Percentiles rank a stretch among this genome's conserved stretches.
Evolutionary conservation across 2,329 filamentous ascomycete species (phyloP).

Genomic region (Calcarisporium arbuscula): DNA sequence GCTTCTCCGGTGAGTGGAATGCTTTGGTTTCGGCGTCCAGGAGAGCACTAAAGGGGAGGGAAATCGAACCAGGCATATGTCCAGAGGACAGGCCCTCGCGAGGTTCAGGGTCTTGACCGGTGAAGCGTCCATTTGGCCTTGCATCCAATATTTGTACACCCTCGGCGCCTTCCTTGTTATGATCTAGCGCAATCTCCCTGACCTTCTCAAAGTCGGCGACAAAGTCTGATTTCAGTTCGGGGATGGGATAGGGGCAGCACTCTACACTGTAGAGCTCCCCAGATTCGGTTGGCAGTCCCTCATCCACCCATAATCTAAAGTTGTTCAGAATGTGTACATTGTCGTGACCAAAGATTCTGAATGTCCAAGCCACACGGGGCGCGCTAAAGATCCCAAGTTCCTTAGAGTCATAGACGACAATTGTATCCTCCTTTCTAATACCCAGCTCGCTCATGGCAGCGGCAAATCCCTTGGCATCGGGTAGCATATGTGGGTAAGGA

Average conservation of each 20-base stretch:
- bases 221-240: conserved; percentile 52
- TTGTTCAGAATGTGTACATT: conserved; percentile 92
- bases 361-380: conserved; percentile 88
- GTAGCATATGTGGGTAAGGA: conserved; percentile 95
- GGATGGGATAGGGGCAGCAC: conserved; percentile 59
- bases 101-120: conserved; percentile 78
- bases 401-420: conserved; percentile 90
- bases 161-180: conserved; percentile 76
- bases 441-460: conserved; percentile 84
- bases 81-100: conserved; percentile 80
- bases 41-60: conserved; percentile 70
- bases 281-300: conserved; percentile 76
- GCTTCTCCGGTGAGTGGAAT: conserved; percentile 63
- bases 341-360: conserved; percentile 82
- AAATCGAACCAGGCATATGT: conserved; percentile 85
- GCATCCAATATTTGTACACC: conserved; percentile 88
- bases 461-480: conserved; percentile 72
- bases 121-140: conserved; percentile 70
- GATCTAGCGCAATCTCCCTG: conserved; percentile 66
- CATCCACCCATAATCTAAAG: conserved; percentile 86
- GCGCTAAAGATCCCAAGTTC: conserved; percentile 93
- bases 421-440: conserved; percentile 77
- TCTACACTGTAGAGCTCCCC: conserved; percentile 65
- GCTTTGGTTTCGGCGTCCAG: conserved; percentile 80
- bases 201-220: conserved; percentile 81